Percentiles rank a stretch among this genome's conserved stretches.
Evolutionary conservation across 2,329 filamentous ascomycete species (phyloP).

Genomic region (Endothia cerciana): DNA sequence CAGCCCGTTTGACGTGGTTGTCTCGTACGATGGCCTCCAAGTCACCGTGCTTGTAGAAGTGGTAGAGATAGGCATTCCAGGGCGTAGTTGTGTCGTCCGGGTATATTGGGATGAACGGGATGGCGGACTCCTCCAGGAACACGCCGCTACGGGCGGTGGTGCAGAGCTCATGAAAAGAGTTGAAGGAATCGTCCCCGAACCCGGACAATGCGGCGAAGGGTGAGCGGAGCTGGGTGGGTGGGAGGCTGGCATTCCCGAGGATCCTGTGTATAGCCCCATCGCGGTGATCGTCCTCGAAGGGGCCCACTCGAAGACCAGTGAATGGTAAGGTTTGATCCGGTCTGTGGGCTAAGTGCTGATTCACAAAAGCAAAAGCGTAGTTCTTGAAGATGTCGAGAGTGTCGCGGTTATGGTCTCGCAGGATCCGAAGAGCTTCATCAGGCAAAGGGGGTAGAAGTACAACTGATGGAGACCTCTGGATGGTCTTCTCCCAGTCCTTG

Average conservation of each 20-base stretch:
- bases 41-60: constrained; percentile 78
- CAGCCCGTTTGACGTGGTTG: constrained; percentile 67
- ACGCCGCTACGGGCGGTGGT: constrained; percentile 66
- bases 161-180: constrained; percentile 69
- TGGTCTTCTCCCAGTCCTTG: constrained; percentile 49
- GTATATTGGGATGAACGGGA: constrained; percentile 69
- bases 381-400: constrained; percentile 68
- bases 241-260: constrained; percentile 33
- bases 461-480: constrained; percentile 63
- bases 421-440: constrained; percentile 54
- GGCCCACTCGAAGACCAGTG: constrained; percentile 52
- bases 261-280: background rate
- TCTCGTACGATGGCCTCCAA: constrained; percentile 61
- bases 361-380: constrained; percentile 71
- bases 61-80: constrained; percentile 71
- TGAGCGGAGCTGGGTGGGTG: constrained; percentile 59
- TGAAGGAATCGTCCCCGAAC: constrained; percentile 61
- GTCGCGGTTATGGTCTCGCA: constrained; percentile 66
- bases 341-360: constrained; percentile 59
- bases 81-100: constrained; percentile 56
- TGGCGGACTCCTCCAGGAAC: constrained; percentile 74
- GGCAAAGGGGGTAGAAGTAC: constrained; percentile 70
- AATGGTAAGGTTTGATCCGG: constrained; percentile 63
- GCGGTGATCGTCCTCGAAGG: constrained; percentile 30
- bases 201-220: constrained; percentile 75